Conservation (phyloP, 306 rosid genomes). For the Begonia loranthoides region DNA sequence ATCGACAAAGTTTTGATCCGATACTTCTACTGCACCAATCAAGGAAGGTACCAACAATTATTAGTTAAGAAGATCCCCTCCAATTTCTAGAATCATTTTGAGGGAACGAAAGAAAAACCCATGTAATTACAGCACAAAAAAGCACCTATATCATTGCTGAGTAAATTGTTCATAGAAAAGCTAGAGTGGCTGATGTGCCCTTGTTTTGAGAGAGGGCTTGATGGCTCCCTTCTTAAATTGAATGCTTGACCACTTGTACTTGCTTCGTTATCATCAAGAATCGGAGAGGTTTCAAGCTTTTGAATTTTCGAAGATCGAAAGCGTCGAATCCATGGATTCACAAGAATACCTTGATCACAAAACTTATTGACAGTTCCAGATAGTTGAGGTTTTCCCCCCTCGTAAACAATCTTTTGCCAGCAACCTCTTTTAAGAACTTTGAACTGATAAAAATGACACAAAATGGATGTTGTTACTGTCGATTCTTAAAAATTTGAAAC, state of each 20-base stretch:
- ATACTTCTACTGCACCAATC: conserved; percentile 13
- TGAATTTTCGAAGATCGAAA: conserved; percentile 21
- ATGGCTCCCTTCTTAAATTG: conserved; percentile 8
- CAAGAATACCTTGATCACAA: conserved; percentile 6
- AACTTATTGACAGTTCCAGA: conserved; percentile 7
- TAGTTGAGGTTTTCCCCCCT: conserved; percentile 14
- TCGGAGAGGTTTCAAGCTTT: conserved; percentile 10
- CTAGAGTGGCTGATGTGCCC: too few relatives aligned
- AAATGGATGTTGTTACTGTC: too few relatives aligned
- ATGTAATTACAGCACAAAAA: too few relatives aligned
- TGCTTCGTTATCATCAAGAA: conserved; percentile 7
- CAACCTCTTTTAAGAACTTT: conserved; percentile 37
- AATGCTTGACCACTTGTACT: conserved; percentile 2
- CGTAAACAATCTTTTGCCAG: conserved; percentile 35
- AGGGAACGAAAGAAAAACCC: background rate
- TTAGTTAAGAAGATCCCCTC: background rate
- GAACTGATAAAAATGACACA: conserved; percentile 13
- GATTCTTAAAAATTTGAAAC: too few relatives aligned
- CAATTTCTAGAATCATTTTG: too few relatives aligned
- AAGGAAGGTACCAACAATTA: background rate
- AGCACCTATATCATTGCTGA: too few relatives aligned
- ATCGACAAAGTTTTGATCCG: conserved; percentile 16
- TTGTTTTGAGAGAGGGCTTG: conserved; percentile 11
- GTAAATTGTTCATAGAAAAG: too few relatives aligned
- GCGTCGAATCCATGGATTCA: conserved; percentile 49